Base-by-base conservation (phyloP, 2,329 filamentous ascomycete genomes). In the Cryphonectria naterciae region DNA sequence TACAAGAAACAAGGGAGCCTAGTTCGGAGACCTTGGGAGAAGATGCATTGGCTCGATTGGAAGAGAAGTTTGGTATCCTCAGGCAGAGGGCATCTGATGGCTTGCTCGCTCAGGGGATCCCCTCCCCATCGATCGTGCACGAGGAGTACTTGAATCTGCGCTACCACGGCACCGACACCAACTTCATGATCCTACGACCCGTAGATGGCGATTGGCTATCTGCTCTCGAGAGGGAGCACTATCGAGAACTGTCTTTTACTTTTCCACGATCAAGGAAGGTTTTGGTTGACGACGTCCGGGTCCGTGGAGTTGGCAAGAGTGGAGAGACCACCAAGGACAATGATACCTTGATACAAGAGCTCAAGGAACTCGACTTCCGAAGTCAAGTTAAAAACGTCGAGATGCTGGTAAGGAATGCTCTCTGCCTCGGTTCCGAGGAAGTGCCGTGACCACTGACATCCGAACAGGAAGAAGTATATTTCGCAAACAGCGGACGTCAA, bases 101-200 rank as follows among this genome's bases (percentile, higher is more conserved):
- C 1, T 82, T 97, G 5, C 83, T 84, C 46, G 89, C 91, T 2
- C 94, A 97, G 80, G 94, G 93, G 0, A 97, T 97, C 77, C 82
- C 85, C 1, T 86, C 91, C 32, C 82, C 87, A 1, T 88, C 92
- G 22, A 92, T 97, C n/a, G 84, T 89, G 0, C 95, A 94, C 75
- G 93, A 97, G 77, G 92, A 95, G 77, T 97, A 97, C 76, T 87
- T 97, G 69, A 97, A 97, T 77, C 93, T 97, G 89, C 86, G 93
- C 69, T 97, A 97, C 77, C 87, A 93, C 35, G 93, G 93, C 8
- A 96, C 93, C 0, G 93, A 96, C 77, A 95, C 93, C 11, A 92
- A 93, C 1, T 85, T 97, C 43, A 97, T 97, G 93, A 88, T 96
- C 65, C 82, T 94, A 73, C 92, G 91, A 78, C 93, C 93, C 73